Base-by-base conservation (phyloP, 352 stramenopile species). In the Poterioochromonas sp. region DNA sequence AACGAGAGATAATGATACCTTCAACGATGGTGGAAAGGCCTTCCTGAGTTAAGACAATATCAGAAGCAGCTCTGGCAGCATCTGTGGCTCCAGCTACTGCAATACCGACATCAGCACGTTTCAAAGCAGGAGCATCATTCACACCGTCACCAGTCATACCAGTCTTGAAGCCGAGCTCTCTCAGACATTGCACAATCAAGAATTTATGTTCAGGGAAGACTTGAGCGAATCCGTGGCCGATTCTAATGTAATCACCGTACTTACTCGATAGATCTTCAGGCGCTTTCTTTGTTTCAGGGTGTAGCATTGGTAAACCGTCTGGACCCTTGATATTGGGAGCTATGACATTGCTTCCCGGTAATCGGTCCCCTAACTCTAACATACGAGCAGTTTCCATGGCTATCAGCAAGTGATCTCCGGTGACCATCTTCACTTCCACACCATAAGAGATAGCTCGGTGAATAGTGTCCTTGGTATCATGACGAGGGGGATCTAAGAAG, bases 71-170 rank as follows among this genome's bases (percentile, higher is more conserved):
- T 58, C 92, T 93, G 1, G 89, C 90, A 41, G 96, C 91, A 11
- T 86, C 91, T 76, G 85, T 93, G 0, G 87, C 88, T 29, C 88
- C 88, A 20, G 89, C 90, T 85, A 97, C 95, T 0, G 93, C 91
- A 74, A 98, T 94, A 80, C 94, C 94, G 77, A 98, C 94, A 79
- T 97, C 89, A 1, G 86, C 93, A 80, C 93, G 90, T 82, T 82
- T 97, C 1, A 98, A 86, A 32, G 94, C 94, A n/a, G 94, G 94
- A 11, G 91, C 94, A 81, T 98, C 94, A 84, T 98, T 98, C 0
- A 93, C 97, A 68, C 94, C 94, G 81, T 98, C 94, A 29, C 94
- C 94, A 3, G 94, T 98, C 0, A 98, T 92, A 58, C 92, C 94
- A 44, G 26, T 41, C 32, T 53, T 62, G 8, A 39, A 40, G 15